phyloP scores from a whole-genome alignment of 2,329 filamentous ascomycete genomes.

The Fusarium odoratissimum region DNA sequence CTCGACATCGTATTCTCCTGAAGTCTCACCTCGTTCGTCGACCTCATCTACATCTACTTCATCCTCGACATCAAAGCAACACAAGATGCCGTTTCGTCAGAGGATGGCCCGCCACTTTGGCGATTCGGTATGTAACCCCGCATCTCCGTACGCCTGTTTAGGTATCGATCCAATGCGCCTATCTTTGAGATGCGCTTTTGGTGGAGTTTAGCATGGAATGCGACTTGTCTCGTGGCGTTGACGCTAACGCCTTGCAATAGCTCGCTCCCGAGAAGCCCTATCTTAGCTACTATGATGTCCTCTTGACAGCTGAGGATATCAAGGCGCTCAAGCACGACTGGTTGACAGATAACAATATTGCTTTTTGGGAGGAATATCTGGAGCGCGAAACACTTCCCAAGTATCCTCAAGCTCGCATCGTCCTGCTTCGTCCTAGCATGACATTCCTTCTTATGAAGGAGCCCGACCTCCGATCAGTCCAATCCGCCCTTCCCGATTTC shows the following conservation, averaged over 20 bases:
- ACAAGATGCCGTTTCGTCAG: slow-evolving; percentile 54
- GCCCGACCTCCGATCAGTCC: slow-evolving; percentile 64
- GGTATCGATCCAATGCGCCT: slow-evolving; percentile 1
- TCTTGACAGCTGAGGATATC: slow-evolving; percentile 85
- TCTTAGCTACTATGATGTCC: slow-evolving; percentile 57
- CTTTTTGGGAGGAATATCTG: slow-evolving; percentile 98
- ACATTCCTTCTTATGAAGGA: slow-evolving; percentile 89
- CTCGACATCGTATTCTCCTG: slow-evolving; percentile 19
- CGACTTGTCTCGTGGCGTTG: neutral
- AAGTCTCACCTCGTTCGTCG: slow-evolving; percentile 19
- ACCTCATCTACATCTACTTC: slow-evolving; percentile 22
- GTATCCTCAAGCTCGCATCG: slow-evolving; percentile 86
- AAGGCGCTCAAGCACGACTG: slow-evolving; percentile 91
- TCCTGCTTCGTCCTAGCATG: slow-evolving; percentile 93
- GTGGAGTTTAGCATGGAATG: slow-evolving; percentile 15
- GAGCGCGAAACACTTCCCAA: slow-evolving; percentile 87
- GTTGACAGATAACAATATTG: slow-evolving; percentile 97
- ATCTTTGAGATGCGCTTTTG: slow-evolving; percentile 23
- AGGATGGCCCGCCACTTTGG: slow-evolving; percentile 61
- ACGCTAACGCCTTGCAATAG: slow-evolving; percentile 56
- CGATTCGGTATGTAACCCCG: slow-evolving; percentile 55
- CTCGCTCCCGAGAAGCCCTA: slow-evolving; percentile 54
- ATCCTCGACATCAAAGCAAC: slow-evolving; percentile 32
- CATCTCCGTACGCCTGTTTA: slow-evolving; percentile 16
- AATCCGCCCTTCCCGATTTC: slow-evolving; percentile 84